Evolutionary conservation across 1,139 yeast species (phyloP).

Genomic region (Sugiyamaella novakii): DNA sequence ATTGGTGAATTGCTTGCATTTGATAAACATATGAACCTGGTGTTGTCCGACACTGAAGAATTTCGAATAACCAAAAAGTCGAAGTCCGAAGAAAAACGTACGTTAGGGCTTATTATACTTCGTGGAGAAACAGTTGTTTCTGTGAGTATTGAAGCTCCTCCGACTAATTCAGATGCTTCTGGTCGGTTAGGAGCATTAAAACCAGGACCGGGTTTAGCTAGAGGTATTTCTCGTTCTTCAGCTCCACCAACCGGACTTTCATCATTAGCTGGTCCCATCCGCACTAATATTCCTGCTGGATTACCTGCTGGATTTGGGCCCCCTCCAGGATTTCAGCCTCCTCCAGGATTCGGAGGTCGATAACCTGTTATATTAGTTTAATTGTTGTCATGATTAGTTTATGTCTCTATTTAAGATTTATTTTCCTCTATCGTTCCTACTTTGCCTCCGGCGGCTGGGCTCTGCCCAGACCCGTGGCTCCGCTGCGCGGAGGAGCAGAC

Average conservation of each 20-base stretch:
- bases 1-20: constrained; percentile 84
- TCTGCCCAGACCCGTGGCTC: constrained; percentile 12
- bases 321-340: constrained; percentile 36
- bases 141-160: constrained; percentile 78
- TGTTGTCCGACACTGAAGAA: constrained; percentile 83
- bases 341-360: constrained; percentile 24
- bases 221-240: constrained; percentile 42
- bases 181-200: constrained; percentile 47
- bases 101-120: constrained; percentile 76
- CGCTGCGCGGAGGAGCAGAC: constrained; percentile 1
- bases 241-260: constrained; percentile 25
- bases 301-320: constrained; percentile 37
- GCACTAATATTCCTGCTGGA: constrained; percentile 31
- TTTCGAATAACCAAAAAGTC: constrained; percentile 67
- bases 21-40: constrained; percentile 87
- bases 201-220: constrained; percentile 51
- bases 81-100: constrained; percentile 51
- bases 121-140: constrained; percentile 92
- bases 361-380: constrained; percentile 7
- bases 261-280: constrained; percentile 38
- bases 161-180: constrained; percentile 52
- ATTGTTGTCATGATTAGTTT: constrained; percentile 2
- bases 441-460: constrained; percentile 13
- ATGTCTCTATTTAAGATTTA: constrained; percentile 2
- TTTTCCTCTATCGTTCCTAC: neutral